Evolutionary conservation across 1,139 yeast species (phyloP), one percentile per base, ranked within the genome.

Genomic region (Yamadazyma oceani): DNA sequence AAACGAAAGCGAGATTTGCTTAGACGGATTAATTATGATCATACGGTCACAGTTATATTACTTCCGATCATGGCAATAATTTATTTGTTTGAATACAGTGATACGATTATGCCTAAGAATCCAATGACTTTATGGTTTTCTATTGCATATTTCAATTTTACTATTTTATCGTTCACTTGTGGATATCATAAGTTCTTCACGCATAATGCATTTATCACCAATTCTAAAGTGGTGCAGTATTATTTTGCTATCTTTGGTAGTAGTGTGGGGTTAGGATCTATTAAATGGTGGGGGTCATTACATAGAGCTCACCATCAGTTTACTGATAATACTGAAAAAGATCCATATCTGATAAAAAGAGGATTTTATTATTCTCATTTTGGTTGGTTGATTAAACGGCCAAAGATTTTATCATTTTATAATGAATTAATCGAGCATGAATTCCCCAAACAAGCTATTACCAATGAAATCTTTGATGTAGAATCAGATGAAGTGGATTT

Each of bases 261-360:
- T 13, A 73, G 83, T 43, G 68, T 76, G 12, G 88, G 89, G 0
- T 54, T 83, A 9, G 87, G 88, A 0, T 67, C 82, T 1, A 74
- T 78, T 1, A 64, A 75, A 40, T 70, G 77, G 65, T 82, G 87
- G 85, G 80, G 81, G 1, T 63, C 80, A 0, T 62, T 80, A 26
- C 90, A 83, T 57, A 59, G 85, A 37, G 85, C 85, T 0, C 89
- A 83, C 54, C 89, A 83, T 51, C 74, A 81, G 39, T 79, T 55
- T 43, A 78, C 69, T 51, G 85, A 70, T 46, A 86, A 82, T 46
- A 78, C 85, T 0, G 86, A 81, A 40, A 64, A 69, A 32, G 89
- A 83, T 53, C 89, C 90, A 0, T 82, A 80, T 50, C 76, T 75
- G 54, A 75, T 73, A 40, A 73, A 80, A 50, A 65, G 78, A 44